phyloP scores from a whole-genome alignment of 768 basidiomycete species.

The Hysterangium stoloniferum region DNA sequence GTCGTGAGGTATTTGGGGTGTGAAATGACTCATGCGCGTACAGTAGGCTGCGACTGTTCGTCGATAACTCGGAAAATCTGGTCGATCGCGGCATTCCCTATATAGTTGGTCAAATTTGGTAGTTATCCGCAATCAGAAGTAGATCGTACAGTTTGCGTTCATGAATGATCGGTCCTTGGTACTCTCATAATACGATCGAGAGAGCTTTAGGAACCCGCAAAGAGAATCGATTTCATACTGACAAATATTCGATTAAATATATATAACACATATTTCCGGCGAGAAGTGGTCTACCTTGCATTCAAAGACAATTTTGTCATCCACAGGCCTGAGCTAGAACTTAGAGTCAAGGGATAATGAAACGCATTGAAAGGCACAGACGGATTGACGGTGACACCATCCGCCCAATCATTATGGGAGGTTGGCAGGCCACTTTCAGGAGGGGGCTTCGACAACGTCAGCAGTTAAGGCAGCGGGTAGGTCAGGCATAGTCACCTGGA shows the following conservation, averaged over 20 bases:
- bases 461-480: background rate
- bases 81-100: slow-evolving; percentile 55
- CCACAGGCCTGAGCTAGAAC: slow-evolving; percentile 42
- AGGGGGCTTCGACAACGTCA: slow-evolving; percentile 35
- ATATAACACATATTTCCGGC: too few species aligned
- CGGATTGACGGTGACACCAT: slow-evolving; percentile 67
- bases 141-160: slow-evolving; percentile 49
- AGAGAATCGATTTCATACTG: slow-evolving; percentile 78
- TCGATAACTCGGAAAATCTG: slow-evolving; percentile 71
- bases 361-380: slow-evolving; percentile 28
- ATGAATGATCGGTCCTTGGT: slow-evolving; percentile 68
- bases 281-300: slow-evolving; percentile 50
- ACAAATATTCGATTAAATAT: background rate
- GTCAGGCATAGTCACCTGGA: slow-evolving; percentile 34
- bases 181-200: slow-evolving; percentile 61
- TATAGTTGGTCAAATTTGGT: slow-evolving; percentile 8
- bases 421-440: slow-evolving; percentile 62
- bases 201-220: slow-evolving; percentile 73
- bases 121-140: background rate
- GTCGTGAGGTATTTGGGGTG: background rate
- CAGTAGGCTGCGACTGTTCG: slow-evolving; percentile 62
- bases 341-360: background rate
- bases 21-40: background rate
- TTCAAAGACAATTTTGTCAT: slow-evolving; percentile 67
- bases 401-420: slow-evolving; percentile 61